phyloP scores from a whole-genome alignment of 768 basidiomycete species.

The Thelephora aurantiotincta region DNA sequence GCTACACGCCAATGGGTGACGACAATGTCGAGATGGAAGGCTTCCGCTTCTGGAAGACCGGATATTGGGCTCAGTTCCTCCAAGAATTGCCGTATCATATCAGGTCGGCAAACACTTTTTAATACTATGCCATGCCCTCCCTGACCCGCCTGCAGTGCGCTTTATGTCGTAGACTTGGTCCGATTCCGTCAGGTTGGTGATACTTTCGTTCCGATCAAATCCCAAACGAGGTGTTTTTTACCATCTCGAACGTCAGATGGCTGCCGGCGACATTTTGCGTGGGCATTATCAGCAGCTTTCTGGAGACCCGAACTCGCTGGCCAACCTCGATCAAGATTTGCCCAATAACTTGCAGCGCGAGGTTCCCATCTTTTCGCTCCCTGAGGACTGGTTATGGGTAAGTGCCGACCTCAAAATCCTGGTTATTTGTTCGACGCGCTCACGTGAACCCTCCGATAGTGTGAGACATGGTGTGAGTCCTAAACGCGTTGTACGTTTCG shows the following conservation, averaged over 20 bases:
- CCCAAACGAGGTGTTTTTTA: background rate
- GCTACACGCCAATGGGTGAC: slow-evolving; percentile 95
- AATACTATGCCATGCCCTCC: background rate
- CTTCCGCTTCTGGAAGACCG: slow-evolving; percentile 97
- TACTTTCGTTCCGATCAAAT: background rate
- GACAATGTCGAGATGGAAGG: slow-evolving; percentile 94
- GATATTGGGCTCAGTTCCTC: slow-evolving; percentile 87
- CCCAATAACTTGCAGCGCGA: slow-evolving; percentile 90
- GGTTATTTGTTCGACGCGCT: background rate
- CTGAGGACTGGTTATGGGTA: slow-evolving; percentile 95
- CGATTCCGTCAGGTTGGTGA: slow-evolving; percentile 77
- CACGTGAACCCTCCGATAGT: too few relatives aligned
- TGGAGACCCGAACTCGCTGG: slow-evolving; percentile 85
- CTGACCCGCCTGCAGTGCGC: slow-evolving; percentile 39
- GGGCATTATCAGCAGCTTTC: slow-evolving; percentile 90
- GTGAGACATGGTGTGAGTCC: slow-evolving; percentile 34
- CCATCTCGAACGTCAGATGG: too few relatives aligned
- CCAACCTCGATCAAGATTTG: slow-evolving; percentile 93
- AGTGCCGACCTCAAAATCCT: slow-evolving; percentile 10
- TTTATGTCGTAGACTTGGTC: slow-evolving; percentile 92
- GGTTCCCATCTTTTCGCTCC: slow-evolving; percentile 85
- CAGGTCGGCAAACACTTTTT: slow-evolving; percentile 35
- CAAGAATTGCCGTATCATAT: slow-evolving; percentile 86
- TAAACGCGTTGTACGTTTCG: slow-evolving; percentile 88
- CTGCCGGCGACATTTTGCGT: slow-evolving; percentile 51